Base-by-base conservation (phyloP, 2,329 filamentous ascomycete species). In the Phyllosticta ampelicida region DNA sequence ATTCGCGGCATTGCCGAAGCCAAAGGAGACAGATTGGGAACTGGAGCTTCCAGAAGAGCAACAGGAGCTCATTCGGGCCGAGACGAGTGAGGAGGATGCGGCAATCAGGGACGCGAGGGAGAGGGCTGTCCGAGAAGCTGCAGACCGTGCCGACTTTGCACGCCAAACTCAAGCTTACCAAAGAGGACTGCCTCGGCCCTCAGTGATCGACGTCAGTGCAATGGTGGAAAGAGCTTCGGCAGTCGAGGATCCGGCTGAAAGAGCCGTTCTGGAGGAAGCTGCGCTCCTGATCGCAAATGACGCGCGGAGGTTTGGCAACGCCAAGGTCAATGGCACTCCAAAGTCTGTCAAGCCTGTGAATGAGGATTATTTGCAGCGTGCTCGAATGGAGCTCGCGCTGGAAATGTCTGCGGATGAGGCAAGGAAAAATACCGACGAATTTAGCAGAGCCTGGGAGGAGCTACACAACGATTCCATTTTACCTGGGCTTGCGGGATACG, bases 21-120 rank as follows among this genome's bases (percentile, higher is more conserved):
- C 94, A 0, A 96, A 95, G 68, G 90, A 96, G 67, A 87, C 84
- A 0, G 91, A 96, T 63, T 97, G 89, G 86, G 94, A 97, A 64
- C 83, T 97, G 51, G 92, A 96, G 69, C 75, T 95, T 30, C 92
- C 92, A 0, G 90, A 95, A 48, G 90, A 96, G 62, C 80, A 87
- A 62, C 77, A 81, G 61, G 89, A 94, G 64, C 67, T 75, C 2
- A 65, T 70, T 54, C 70, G 71, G 2, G 75, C 79, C 51, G 78
- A 85, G 55, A 67, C 80, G 8, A 76, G 75, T n/a, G 81, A 82
- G 65, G 84, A 86, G 70, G 84, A 86, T 66, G 79, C 83, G 21
- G 90, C 88, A 16, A 84, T 91, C 63, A 83, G 88, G 36, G 90
- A 95, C 69, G 81, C 82, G 51, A 84, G 87, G 62, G 82, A 86